phyloP scores from a whole-genome alignment of 148 eudicot genomes.

The Salicornia ramosissima region DNA sequence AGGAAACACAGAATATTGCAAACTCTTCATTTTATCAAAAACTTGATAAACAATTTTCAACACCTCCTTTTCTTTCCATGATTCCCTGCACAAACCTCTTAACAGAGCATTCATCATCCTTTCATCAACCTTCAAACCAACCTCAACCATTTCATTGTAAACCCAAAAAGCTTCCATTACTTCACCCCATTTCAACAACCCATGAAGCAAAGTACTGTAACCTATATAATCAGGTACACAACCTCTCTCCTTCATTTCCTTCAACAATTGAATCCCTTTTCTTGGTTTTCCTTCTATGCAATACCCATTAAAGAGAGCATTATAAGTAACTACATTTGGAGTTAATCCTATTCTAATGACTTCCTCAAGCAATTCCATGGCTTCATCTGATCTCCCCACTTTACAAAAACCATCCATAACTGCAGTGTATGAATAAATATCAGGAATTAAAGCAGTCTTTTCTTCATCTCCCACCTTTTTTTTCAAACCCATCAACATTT shows the following conservation, averaged over 20 bases:
- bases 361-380: conserved; percentile 67
- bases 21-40: conserved; percentile 45
- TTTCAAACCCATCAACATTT: conserved; percentile 48
- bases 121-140: conserved; percentile 59
- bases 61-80: conserved; percentile 38
- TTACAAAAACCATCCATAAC: conserved; percentile 94
- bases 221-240: conserved; percentile 68
- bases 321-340: conserved; percentile 61
- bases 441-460: conserved; percentile 21
- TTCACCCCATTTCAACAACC: conserved; percentile 73
- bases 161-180: conserved; percentile 39
- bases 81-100: conserved; percentile 62
- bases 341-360: conserved; percentile 48
- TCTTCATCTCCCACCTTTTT: conserved; percentile 17
- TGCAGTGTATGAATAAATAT: conserved; percentile 62
- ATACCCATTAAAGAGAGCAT: conserved; percentile 68
- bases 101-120: conserved; percentile 70
- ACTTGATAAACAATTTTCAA: conserved; percentile 39
- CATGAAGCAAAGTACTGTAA: conserved; percentile 74
- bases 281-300: conserved; percentile 82
- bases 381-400: conserved; percentile 82
- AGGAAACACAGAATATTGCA: conserved; percentile 33
- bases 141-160: conserved; percentile 49
- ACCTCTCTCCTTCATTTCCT: conserved; percentile 50
- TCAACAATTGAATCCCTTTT: conserved; percentile 55